Evolutionary conservation across 1,284 basidiomycete species (phyloP), one percentile per base, ranked within the genome.

Genomic region (Hymenochaete sp.): DNA sequence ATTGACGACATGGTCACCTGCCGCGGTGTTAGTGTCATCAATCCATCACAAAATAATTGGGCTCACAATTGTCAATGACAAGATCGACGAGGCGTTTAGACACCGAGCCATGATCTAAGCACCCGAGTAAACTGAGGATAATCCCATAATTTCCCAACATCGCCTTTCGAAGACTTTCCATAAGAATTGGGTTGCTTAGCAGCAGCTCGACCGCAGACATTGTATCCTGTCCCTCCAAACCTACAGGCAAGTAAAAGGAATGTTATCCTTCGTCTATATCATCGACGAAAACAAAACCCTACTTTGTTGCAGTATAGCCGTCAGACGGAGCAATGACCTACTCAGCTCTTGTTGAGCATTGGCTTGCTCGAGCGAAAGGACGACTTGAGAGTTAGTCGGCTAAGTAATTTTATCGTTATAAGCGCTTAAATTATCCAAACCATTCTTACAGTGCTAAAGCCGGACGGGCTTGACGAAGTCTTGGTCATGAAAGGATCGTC

Each of bases 141-240:
- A 93, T 70, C 41, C 91, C 81, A 59, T 95, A 98, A 55, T 87
- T 91, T 36, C 93, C 93, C 71, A 82, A 77, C 54, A 90, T 77
- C 0, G 90, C 90, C 55, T 82, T 90, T 45, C 90, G 76, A 4
- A 98, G 68, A 54, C 81, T 86, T 47, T 96, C 91, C 28, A 96
- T 70, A 1, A 96, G 67, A 1, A 75, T 65, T 0, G 91, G 85
- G 40, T 92, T 80, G 1, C 77, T 69, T 57, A 92, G 80, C 0
- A 97, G 73, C 9, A 96, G 72, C 52, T 88, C 81, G 25, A 95
- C 85, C 0, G 89, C 86, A 1, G 82, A 83, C 53, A 82, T 79
- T 0, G 80, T 75, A 51, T 72, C 73, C 50, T 68, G 68, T 38
- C 67, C 65, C 44, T 75, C 71, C n/a, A 84, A 64, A 52, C 72